Conservation (phyloP, 768 basidiomycete species). For the Suillus tomentosus region DNA sequence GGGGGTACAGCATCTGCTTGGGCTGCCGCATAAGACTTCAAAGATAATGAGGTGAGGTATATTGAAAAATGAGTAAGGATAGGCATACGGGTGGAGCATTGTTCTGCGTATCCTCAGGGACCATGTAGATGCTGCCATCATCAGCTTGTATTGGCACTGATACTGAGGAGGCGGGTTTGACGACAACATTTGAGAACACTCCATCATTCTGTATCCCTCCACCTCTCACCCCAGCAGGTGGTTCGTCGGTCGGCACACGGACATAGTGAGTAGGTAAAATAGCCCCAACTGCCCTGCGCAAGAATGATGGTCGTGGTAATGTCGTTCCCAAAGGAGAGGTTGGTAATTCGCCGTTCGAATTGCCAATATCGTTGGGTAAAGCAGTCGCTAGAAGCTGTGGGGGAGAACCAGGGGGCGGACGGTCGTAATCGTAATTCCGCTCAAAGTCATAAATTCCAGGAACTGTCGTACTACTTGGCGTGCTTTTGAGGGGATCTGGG, state of each 20-base stretch:
- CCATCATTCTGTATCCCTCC: constrained; percentile 87
- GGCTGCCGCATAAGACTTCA: constrained; percentile 82
- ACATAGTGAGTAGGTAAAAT: constrained; percentile 69
- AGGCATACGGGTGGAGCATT: constrained; percentile 82
- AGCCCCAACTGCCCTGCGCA: constrained; percentile 56
- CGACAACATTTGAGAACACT: constrained; percentile 92
- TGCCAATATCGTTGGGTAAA: constrained; percentile 68
- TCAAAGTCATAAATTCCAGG: constrained; percentile 78
- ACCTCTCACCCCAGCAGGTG: constrained; percentile 44
- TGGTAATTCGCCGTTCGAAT: constrained; percentile 69
- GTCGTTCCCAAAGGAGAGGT: constrained; percentile 41
- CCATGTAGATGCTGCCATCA: constrained; percentile 59
- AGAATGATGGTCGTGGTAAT: constrained; percentile 48
- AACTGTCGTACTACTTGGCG: constrained; percentile 10
- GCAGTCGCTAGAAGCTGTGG: constrained; percentile 59
- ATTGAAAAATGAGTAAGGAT: constrained; percentile 2
- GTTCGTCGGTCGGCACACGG: constrained; percentile 44
- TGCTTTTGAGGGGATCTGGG: constrained; percentile 21
- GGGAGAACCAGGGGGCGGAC: constrained; percentile 80
- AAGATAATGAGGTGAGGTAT: constrained; percentile 4
- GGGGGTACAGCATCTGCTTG: constrained; percentile 89
- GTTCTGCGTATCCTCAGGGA: constrained; percentile 81
- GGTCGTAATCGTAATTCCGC: constrained; percentile 65
- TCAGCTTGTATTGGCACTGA: constrained; percentile 46
- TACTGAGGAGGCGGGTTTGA: constrained; percentile 66